A percentile compares a stretch with the other conserved stretches of the same genome.
phyloP scores from a whole-genome alignment of 2,329 filamentous ascomycete genomes.

The Aspergillus costaricaensis region DNA sequence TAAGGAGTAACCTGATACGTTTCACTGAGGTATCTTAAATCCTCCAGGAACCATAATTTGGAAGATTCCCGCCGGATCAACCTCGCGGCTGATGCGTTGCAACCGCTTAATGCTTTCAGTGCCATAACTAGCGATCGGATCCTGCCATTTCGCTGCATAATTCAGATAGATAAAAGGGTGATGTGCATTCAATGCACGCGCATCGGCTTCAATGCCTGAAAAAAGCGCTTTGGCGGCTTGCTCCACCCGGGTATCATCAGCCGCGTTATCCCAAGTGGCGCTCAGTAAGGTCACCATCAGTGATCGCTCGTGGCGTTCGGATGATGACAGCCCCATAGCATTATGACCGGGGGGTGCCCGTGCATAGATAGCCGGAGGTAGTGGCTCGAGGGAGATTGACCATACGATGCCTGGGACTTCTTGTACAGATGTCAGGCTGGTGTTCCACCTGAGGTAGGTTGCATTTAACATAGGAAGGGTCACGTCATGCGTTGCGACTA shows the following conservation, averaged over 20 bases:
- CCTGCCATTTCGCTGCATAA: constrained; percentile 49
- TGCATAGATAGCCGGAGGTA: constrained; percentile 12
- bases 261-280: constrained; percentile 33
- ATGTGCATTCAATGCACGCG: constrained; percentile 26
- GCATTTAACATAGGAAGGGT: constrained; percentile 23
- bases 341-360: constrained; percentile 23
- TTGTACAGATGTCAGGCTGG: not conserved
- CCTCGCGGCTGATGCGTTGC: constrained; percentile 35
- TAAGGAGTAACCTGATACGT: no score
- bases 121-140: constrained; percentile 47
- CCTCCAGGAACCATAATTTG: constrained; percentile 44
- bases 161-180: constrained; percentile 47
- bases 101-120: constrained; percentile 33
- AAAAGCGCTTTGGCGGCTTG: constrained; percentile 26
- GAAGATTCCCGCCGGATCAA: constrained; percentile 46
- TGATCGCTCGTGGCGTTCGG: not conserved
- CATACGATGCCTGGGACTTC: not conserved
- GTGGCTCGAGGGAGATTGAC: constrained; percentile 10
- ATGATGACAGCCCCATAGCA: constrained; percentile 8
- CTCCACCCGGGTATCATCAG: constrained; percentile 35
- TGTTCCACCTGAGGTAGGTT: constrained; percentile 7
- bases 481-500: no score
- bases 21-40: constrained; percentile 37
- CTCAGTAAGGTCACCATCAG: constrained; percentile 29
- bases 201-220: constrained; percentile 4